Evolutionary conservation across 2,329 filamentous ascomycete genomes (phyloP).

Genomic region (Purpureocillium lavendulum): DNA sequence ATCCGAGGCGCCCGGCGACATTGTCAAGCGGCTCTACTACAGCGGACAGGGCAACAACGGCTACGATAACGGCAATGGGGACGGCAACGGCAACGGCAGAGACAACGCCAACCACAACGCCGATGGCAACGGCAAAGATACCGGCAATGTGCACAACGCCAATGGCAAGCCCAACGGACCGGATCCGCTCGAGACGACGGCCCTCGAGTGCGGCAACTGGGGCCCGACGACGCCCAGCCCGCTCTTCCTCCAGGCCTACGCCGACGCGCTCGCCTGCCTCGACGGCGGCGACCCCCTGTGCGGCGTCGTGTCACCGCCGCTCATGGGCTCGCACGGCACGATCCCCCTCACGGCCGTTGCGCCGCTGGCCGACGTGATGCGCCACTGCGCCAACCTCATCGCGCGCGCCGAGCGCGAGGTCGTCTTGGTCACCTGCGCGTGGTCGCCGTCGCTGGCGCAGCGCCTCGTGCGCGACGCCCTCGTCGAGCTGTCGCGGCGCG

Average conservation of each 20-base stretch:
- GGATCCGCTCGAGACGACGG: slow-evolving; percentile 18
- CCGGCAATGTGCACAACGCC: slow-evolving; percentile 30
- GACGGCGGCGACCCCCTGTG: slow-evolving; percentile 33
- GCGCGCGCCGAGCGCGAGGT: slow-evolving; percentile 65
- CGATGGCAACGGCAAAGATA: slow-evolving; percentile 14
- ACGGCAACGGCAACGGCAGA: slow-evolving; percentile 13
- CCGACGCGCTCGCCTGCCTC: slow-evolving; percentile 52
- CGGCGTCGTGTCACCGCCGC: slow-evolving; percentile 42
- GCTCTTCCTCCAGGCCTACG: slow-evolving; percentile 60
- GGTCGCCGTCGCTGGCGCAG: slow-evolving; percentile 62
- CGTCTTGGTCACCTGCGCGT: slow-evolving; percentile 67
- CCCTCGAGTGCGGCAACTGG: slow-evolving; percentile 58
- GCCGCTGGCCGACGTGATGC: slow-evolving; percentile 51
- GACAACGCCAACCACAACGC: slow-evolving; percentile 18
- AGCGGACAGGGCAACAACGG: slow-evolving; percentile 11
- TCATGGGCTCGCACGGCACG: slow-evolving; percentile 48
- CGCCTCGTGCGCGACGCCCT: slow-evolving; percentile 60
- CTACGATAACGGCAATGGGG: slow-evolving; percentile 5
- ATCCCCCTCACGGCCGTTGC: slow-evolving; percentile 60
- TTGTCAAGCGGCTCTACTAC: slow-evolving; percentile 49
- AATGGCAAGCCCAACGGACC: slow-evolving; percentile 13
- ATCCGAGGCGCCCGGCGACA: slow-evolving; percentile 39
- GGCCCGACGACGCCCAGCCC: slow-evolving; percentile 53
- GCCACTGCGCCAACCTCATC: slow-evolving; percentile 71
- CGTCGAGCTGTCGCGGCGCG: slow-evolving; percentile 58